These are phyloP conservation scores for Penicillium paradoxum DNA, from an alignment of 495 filamentous ascomycete species.

Conservation along the genomic window DNA sequence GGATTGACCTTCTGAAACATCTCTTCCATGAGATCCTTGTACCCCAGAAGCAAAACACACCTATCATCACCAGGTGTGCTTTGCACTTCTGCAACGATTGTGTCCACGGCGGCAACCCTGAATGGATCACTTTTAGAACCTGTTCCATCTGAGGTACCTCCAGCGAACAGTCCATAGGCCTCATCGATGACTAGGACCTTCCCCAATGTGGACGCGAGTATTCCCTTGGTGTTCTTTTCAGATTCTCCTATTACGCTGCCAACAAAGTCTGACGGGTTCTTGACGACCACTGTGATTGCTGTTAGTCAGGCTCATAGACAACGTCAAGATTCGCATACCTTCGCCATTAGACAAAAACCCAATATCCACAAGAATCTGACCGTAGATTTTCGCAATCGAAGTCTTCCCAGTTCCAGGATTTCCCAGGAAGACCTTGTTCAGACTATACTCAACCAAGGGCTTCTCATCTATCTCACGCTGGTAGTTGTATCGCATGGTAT, in stretches of 20 bases:
- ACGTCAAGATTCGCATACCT: conserved; percentile 36
- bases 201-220: conserved; percentile 58
- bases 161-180: conserved; percentile 54
- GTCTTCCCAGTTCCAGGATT: conserved; percentile 75
- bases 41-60: conserved; percentile 72
- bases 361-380: conserved; percentile 56
- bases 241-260: conserved; percentile 59
- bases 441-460: conserved; percentile 48
- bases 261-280: conserved; percentile 71
- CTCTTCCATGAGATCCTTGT: conserved; percentile 66
- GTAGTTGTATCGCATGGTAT: conserved; percentile 59
- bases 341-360: conserved; percentile 58
- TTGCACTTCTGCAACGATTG: conserved; percentile 80
- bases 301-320: not conserved
- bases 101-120: conserved; percentile 65
- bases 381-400: conserved; percentile 69
- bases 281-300: conserved; percentile 50
- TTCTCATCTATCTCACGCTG: conserved; percentile 56
- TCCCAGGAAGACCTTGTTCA: conserved; percentile 70
- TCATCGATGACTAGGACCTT: conserved; percentile 79
- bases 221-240: conserved; percentile 66
- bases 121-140: conserved; percentile 46
- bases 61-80: conserved; percentile 71
- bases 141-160: conserved; percentile 16
- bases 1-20: conserved; percentile 84